Conservation (phyloP, 768 basidiomycete genomes). For the Suillus americanus region DNA sequence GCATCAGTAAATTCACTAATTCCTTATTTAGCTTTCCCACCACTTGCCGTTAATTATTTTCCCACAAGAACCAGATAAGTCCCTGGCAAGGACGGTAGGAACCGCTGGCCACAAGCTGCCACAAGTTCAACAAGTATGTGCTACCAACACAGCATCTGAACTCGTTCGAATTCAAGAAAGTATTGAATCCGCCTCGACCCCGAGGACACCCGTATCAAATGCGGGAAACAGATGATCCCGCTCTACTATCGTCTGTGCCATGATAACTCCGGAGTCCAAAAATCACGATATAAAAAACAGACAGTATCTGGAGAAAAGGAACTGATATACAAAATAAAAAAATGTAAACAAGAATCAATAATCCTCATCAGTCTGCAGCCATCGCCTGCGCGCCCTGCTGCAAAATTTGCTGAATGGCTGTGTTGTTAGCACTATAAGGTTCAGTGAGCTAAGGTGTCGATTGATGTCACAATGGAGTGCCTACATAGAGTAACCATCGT, state of each 20-base stretch:
- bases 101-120: too few relatives aligned
- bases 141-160: background rate
- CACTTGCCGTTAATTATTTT: too few relatives aligned
- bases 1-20: too few relatives aligned
- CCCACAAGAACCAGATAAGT: too few relatives aligned
- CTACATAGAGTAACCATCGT: slow-evolving; percentile 58
- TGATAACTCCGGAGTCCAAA: too few relatives aligned
- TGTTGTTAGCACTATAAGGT: background rate
- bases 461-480: slow-evolving; percentile 3
- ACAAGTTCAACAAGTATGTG: too few relatives aligned
- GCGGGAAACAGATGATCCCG: background rate
- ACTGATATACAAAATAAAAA: background rate
- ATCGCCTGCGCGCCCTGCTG: background rate
- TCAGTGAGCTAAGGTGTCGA: background rate
- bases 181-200: background rate
- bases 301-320: background rate
- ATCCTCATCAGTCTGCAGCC: background rate
- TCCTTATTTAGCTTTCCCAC: too few relatives aligned
- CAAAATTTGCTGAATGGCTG: slow-evolving; percentile 1
- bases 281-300: background rate
- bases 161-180: background rate
- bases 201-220: background rate
- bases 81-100: too few relatives aligned
- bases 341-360: background rate
- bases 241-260: background rate